These are phyloP conservation scores for Lasiodiplodia hormozganensis DNA, from an alignment of 2,329 filamentous ascomycete species.

Conservation along the genomic window DNA sequence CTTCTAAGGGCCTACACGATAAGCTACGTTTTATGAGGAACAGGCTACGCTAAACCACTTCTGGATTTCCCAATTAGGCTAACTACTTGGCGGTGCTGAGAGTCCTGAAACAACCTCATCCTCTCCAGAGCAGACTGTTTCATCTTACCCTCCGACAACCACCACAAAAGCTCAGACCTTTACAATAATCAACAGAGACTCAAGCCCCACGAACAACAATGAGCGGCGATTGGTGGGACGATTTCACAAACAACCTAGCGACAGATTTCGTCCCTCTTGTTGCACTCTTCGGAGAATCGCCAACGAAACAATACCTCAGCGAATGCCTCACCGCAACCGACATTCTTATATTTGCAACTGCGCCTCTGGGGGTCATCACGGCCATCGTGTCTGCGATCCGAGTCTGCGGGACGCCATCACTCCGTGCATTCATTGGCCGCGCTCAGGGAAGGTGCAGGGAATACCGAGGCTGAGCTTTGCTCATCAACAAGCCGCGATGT, in stretches of 20 bases:
- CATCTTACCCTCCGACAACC: too few species aligned
- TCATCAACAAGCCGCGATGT: constrained; percentile 45
- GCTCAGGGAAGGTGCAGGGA: constrained; percentile 44
- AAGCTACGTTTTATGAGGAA: too few species aligned
- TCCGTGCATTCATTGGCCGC: constrained; percentile 51
- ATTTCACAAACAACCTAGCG: constrained; percentile 50
- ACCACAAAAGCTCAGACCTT: too few species aligned
- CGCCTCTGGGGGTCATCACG: constrained; percentile 51
- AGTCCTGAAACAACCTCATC: too few species aligned
- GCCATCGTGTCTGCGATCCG: constrained; percentile 43
- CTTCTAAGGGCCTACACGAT: too few species aligned
- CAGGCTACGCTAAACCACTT: too few species aligned
- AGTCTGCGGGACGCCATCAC: constrained; percentile 37
- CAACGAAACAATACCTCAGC: constrained; percentile 43
- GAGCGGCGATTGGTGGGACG: constrained; percentile 39
- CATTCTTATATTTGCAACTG: constrained; percentile 44
- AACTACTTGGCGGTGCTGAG: too few species aligned
- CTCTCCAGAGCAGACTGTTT: too few species aligned
- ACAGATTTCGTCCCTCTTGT: constrained; percentile 39
- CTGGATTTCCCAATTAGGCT: too few species aligned
- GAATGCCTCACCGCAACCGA: constrained; percentile 37
- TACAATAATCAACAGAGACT: too few species aligned
- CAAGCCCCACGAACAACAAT: too few species aligned
- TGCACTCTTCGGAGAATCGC: constrained; percentile 36
- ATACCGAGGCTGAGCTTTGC: constrained; percentile 50